These are phyloP conservation scores for Triticum aestivum DNA, from an alignment of 176 grass and related monocot species.

Conservation along the genomic window DNA sequence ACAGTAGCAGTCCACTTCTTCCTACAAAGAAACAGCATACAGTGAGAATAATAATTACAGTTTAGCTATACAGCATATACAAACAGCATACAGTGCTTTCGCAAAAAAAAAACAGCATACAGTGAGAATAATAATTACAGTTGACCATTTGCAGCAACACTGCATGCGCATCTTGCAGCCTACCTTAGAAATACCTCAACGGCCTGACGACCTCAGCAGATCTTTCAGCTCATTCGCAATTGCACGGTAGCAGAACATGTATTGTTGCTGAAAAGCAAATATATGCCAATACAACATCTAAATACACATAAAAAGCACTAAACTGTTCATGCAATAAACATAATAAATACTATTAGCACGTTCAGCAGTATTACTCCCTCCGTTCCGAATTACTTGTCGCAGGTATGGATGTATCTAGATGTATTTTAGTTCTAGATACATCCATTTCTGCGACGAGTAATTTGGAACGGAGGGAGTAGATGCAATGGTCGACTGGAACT, in stretches of 20 bases:
- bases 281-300: slow-evolving; percentile 16
- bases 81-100: background rate
- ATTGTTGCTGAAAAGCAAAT: slow-evolving; percentile 75
- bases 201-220: slow-evolving; percentile 49
- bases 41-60: background rate
- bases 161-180: background rate
- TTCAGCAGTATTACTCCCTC: background rate
- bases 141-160: background rate
- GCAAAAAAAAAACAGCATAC: background rate
- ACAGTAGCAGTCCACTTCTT: background rate
- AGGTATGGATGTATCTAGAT: too few species aligned
- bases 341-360: background rate
- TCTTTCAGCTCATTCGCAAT: slow-evolving; percentile 87
- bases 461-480: background rate
- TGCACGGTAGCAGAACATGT: slow-evolving; percentile 74
- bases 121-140: background rate
- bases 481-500: background rate
- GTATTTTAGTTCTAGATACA: too few species aligned
- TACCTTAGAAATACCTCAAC: slow-evolving; percentile 27
- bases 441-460: too few species aligned
- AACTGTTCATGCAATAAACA: background rate
- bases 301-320: background rate
- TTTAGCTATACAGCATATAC: background rate
- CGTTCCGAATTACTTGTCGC: too few species aligned
- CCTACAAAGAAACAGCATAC: slow-evolving; percentile 14